Percentiles rank a stretch among this genome's conserved stretches.
These are phyloP conservation scores for Cantharellus cinnabarinus DNA, from an alignment of 768 basidiomycete genomes.

Conservation along the genomic window DNA sequence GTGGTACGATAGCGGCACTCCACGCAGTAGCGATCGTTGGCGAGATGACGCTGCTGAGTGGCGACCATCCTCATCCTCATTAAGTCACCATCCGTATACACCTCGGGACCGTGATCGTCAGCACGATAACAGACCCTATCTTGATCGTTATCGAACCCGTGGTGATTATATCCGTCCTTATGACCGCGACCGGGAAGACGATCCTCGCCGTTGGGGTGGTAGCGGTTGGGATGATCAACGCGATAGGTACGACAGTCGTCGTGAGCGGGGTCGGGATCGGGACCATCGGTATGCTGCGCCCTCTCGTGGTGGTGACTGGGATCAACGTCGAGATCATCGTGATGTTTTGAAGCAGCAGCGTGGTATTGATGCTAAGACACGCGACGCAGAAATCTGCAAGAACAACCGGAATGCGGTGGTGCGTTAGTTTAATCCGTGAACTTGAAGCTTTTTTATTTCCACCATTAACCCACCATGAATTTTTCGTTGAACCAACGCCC, in stretches of 20 bases:
- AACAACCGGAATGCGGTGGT: too few relatives aligned
- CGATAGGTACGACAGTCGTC: background rate
- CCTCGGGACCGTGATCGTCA: background rate
- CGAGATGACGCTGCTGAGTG: too few relatives aligned
- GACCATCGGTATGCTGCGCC: background rate
- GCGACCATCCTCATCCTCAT: background rate
- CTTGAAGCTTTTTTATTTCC: too few relatives aligned
- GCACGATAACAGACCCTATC: background rate
- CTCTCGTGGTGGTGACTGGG: background rate
- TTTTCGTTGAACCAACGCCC: too few relatives aligned
- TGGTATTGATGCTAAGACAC: background rate
- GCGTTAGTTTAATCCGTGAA: too few relatives aligned
- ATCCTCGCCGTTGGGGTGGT: background rate
- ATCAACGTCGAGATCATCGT: background rate
- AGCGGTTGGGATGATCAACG: background rate
- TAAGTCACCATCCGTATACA: background rate
- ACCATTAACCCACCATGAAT: too few relatives aligned
- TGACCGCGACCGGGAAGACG: background rate
- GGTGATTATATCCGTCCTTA: background rate
- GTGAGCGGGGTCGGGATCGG: background rate
- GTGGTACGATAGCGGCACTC: too few relatives aligned
- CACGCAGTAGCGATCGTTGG: too few relatives aligned
- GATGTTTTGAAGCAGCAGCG: background rate
- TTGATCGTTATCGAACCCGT: background rate
- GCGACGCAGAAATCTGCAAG: background rate